Evolutionary conservation across 2,329 filamentous ascomycete species (phyloP).

Genomic region (Aspergillus proliferans): DNA sequence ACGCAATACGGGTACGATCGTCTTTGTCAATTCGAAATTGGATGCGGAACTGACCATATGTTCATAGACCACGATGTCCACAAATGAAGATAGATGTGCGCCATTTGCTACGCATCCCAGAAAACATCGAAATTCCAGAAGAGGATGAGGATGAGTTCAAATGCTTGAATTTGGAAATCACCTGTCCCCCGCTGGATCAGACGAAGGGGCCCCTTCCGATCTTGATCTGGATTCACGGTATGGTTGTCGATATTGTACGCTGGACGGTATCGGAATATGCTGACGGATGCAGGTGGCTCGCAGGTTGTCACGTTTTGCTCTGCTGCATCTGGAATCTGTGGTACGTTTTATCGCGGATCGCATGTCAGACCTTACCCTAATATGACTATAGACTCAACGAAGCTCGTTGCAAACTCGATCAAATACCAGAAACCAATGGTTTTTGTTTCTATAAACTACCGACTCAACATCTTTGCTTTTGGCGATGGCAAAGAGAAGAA

Average conservation of each 20-base stretch:
- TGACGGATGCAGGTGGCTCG: constrained; percentile 29
- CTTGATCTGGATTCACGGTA: constrained; percentile 43
- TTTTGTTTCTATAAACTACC: constrained; percentile 40
- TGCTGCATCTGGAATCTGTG: constrained; percentile 37
- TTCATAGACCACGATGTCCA: constrained; percentile 38
- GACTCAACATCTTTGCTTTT: constrained; percentile 43
- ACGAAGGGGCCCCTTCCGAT: constrained; percentile 27
- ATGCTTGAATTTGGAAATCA: constrained; percentile 42
- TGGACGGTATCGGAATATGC: not conserved
- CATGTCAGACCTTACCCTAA: not conserved
- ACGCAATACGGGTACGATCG: constrained; percentile 24
- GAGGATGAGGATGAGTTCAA: constrained; percentile 39
- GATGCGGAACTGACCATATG: not conserved
- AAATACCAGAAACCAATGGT: constrained; percentile 31
- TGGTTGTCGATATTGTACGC: not conserved
- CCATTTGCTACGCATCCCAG: constrained; percentile 40
- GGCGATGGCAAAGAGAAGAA: constrained; percentile 38
- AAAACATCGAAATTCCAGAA: constrained; percentile 19
- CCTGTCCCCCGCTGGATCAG: constrained; percentile 13
- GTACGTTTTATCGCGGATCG: constrained; percentile 17
- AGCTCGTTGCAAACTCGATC: constrained; percentile 33
- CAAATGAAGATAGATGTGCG: constrained; percentile 38
- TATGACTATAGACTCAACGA: constrained; percentile 23
- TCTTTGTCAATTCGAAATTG: not conserved
- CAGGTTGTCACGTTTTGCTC: constrained; percentile 42